A percentile compares a stretch with the other conserved stretches of the same genome.
Evolutionary conservation across 257 asterid species (phyloP).

Genomic region (Nicotiana benthamiana): DNA sequence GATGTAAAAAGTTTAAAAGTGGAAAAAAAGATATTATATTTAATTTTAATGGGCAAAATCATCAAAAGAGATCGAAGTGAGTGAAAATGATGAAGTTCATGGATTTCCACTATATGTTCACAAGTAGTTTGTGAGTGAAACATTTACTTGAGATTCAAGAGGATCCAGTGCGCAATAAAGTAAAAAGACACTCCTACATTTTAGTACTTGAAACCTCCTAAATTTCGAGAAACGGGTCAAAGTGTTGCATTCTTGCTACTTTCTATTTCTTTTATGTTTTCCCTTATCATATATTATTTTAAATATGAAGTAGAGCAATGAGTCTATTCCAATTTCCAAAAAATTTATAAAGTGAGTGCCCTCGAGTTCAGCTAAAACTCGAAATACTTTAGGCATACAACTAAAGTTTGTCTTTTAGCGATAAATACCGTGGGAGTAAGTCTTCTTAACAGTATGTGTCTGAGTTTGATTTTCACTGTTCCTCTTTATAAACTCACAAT

Average conservation of each 20-base stretch:
- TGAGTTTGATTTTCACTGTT: too few relatives aligned
- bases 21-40: background rate
- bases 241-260: too few relatives aligned
- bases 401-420: too few relatives aligned
- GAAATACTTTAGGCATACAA: too few relatives aligned
- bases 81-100: background rate
- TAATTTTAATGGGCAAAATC: background rate
- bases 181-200: background rate
- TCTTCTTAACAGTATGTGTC: too few relatives aligned
- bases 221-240: background rate
- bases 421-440: too few relatives aligned
- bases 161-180: background rate
- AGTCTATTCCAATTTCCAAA: background rate
- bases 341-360: too few relatives aligned
- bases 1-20: background rate
- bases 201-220: background rate
- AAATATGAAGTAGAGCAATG: background rate
- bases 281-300: background rate
- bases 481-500: too few relatives aligned
- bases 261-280: background rate
- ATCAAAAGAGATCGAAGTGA: background rate
- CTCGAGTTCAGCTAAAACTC: too few relatives aligned
- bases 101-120: background rate
- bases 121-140: background rate
- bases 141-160: background rate